Evolutionary conservation across 2,329 filamentous ascomycete species (phyloP).

Genomic region (Sarocladium brachiariae): DNA sequence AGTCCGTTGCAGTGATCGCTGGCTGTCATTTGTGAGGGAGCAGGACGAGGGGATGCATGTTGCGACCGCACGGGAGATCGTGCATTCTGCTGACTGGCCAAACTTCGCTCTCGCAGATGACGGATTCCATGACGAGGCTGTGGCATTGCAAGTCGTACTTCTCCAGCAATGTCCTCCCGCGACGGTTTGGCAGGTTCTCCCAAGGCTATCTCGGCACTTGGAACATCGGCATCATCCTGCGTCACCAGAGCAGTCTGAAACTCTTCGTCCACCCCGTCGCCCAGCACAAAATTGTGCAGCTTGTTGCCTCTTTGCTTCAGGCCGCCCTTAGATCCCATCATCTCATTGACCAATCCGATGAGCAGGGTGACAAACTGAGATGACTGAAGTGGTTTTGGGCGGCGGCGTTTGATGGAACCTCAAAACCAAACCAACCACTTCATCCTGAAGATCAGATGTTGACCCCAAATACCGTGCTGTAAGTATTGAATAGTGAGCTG

Average conservation of each 20-base stretch:
- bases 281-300: constrained; percentile 1
- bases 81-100: not conserved
- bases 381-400: too few relatives aligned
- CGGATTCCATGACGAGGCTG: not conserved
- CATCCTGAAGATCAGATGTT: too few relatives aligned
- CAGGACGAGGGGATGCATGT: constrained; percentile 1
- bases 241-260: constrained; percentile 5
- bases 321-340: not conserved
- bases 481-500: too few relatives aligned
- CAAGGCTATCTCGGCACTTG: not conserved
- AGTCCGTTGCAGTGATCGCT: constrained; percentile 12
- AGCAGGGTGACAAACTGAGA: too few relatives aligned
- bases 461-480: too few relatives aligned
- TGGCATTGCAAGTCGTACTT: constrained; percentile 7
- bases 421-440: too few relatives aligned
- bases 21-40: not conserved
- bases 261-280: not conserved
- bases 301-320: not conserved
- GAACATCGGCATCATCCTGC: not conserved
- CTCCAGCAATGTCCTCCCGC: constrained; percentile 7
- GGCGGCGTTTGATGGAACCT: too few relatives aligned
- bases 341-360: not conserved
- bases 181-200: not conserved
- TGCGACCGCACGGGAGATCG: not conserved
- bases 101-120: not conserved